These are phyloP conservation scores for Camelina neglecta DNA, from an alignment of 345 rosid species.

Conservation along the genomic window DNA sequence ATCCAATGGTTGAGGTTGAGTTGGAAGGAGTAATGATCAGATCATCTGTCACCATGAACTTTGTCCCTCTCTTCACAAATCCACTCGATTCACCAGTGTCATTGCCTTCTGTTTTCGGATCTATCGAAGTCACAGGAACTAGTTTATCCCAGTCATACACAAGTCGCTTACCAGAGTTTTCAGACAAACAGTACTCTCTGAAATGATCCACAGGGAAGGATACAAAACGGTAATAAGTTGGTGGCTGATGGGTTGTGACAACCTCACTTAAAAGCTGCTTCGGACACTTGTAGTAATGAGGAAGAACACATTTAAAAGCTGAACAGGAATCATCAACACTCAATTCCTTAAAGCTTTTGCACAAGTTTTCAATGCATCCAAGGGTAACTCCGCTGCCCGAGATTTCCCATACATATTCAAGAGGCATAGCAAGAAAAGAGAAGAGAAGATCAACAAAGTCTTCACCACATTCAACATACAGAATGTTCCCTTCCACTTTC, in stretches of 20 bases:
- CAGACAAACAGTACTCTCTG: slow-evolving; percentile 4
- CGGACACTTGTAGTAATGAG: slow-evolving; percentile 18
- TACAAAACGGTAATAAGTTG: slow-evolving; percentile 12
- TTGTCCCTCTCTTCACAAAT: slow-evolving; percentile 4
- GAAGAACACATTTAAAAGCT: slow-evolving; percentile 11
- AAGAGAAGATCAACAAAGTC: slow-evolving; percentile 14
- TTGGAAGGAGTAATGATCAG: background rate
- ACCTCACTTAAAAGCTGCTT: slow-evolving; percentile 2
- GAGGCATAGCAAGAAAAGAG: slow-evolving; percentile 10
- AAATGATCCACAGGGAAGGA: slow-evolving; percentile 1
- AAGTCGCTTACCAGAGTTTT: slow-evolving; percentile 7
- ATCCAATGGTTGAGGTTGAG: slow-evolving; percentile 6
- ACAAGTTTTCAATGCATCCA: slow-evolving; percentile 13
- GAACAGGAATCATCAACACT: background rate
- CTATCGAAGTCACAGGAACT: background rate
- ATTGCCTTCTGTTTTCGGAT: background rate
- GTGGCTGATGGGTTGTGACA: slow-evolving; percentile 6
- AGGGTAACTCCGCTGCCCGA: background rate
- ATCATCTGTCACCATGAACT: slow-evolving; percentile 25
- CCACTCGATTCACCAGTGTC: background rate
- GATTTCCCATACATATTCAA: background rate
- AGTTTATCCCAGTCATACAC: slow-evolving; percentile 3
- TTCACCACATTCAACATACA: slow-evolving; percentile 9
- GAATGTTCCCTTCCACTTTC: slow-evolving; percentile 4
- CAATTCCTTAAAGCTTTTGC: background rate